A percentile compares a stretch with the other conserved stretches of the same genome.
Evolutionary conservation across 2,329 filamentous ascomycete species (phyloP).

Genomic region (Helotiales sp.): DNA sequence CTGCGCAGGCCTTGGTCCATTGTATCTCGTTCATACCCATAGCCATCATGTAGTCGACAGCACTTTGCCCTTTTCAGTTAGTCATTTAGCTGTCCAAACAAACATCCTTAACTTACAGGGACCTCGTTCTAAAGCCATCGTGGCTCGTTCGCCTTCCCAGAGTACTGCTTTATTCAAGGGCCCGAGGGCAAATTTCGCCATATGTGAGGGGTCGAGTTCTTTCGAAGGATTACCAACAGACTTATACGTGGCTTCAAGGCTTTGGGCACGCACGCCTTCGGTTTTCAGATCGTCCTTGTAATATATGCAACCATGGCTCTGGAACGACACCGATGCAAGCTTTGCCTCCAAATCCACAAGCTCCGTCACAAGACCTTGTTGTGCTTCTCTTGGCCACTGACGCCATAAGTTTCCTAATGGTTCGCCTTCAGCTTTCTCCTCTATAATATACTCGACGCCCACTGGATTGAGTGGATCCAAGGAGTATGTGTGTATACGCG

Average conservation of each 20-base stretch:
- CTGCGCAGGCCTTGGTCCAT: slow-evolving; percentile 26
- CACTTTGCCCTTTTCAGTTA: slow-evolving; percentile 27
- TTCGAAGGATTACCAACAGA: slow-evolving; percentile 10
- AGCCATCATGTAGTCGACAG: slow-evolving; percentile 25
- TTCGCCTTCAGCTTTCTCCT: slow-evolving; percentile 41
- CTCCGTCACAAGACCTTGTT: slow-evolving; percentile 38
- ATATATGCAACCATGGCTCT: slow-evolving; percentile 37
- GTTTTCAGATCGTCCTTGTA: slow-evolving; percentile 29
- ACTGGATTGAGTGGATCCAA: slow-evolving; percentile 30
- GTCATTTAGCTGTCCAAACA: slow-evolving; percentile 17
- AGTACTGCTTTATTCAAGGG: slow-evolving; percentile 28
- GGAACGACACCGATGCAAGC: slow-evolving; percentile 35
- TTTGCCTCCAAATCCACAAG: slow-evolving; percentile 41
- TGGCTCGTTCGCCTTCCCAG: slow-evolving; percentile 31
- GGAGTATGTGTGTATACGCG: slow-evolving; percentile 29
- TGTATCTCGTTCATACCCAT: slow-evolving; percentile 31
- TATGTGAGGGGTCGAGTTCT: slow-evolving; percentile 14
- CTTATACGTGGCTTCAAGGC: slow-evolving; percentile 23
- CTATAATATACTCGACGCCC: slow-evolving; percentile 33
- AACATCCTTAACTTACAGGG: slow-evolving; percentile 27
- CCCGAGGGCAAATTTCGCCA: slow-evolving; percentile 25
- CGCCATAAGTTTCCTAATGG: slow-evolving; percentile 41
- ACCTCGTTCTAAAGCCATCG: slow-evolving; percentile 32
- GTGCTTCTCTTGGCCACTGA: slow-evolving; percentile 37
- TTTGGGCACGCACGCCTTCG: slow-evolving; percentile 24